Percentiles rank a stretch among this genome's conserved stretches.
Evolutionary conservation across 192 early-diverging fungal genomes (phyloP).

Genomic region (Entomortierella parvispora): DNA sequence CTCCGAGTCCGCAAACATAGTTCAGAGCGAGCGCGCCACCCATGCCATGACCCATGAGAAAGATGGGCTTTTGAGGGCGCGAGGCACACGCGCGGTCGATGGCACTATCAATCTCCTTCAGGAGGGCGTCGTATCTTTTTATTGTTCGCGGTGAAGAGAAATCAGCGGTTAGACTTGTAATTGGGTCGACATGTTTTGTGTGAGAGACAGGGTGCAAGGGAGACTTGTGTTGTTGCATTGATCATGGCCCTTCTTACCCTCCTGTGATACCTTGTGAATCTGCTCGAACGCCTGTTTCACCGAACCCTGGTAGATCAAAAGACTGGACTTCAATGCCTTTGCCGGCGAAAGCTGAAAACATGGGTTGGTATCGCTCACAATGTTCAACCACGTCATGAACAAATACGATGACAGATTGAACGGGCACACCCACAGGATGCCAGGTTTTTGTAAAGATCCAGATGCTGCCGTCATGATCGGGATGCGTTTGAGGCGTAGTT

Average conservation of each 20-base stretch:
- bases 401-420: slow-evolving; percentile 34
- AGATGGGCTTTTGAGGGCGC: slow-evolving; percentile 19
- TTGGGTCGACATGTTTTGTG: too few relatives aligned
- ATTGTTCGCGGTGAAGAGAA: background rate
- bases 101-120: slow-evolving; percentile 42
- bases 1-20: slow-evolving; percentile 42
- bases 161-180: background rate
- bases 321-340: slow-evolving; percentile 46
- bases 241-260: too few relatives aligned
- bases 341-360: slow-evolving; percentile 27
- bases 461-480: slow-evolving; percentile 5
- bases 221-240: too few relatives aligned
- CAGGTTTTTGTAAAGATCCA: slow-evolving; percentile 45
- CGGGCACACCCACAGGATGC: slow-evolving; percentile 7
- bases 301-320: slow-evolving; percentile 45
- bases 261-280: slow-evolving; percentile 24
- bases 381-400: slow-evolving; percentile 43
- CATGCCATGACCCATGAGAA: slow-evolving; percentile 48
- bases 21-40: slow-evolving; percentile 38
- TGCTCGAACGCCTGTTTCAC: slow-evolving; percentile 34
- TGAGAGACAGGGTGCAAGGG: too few relatives aligned
- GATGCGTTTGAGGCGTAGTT: too few relatives aligned
- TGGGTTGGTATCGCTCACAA: slow-evolving; percentile 33
- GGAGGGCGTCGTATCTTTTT: slow-evolving; percentile 25
- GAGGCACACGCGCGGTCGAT: slow-evolving; percentile 18